Conservation (phyloP, 768 basidiomycete species). For the Rhodotorula babjevae region DNA sequence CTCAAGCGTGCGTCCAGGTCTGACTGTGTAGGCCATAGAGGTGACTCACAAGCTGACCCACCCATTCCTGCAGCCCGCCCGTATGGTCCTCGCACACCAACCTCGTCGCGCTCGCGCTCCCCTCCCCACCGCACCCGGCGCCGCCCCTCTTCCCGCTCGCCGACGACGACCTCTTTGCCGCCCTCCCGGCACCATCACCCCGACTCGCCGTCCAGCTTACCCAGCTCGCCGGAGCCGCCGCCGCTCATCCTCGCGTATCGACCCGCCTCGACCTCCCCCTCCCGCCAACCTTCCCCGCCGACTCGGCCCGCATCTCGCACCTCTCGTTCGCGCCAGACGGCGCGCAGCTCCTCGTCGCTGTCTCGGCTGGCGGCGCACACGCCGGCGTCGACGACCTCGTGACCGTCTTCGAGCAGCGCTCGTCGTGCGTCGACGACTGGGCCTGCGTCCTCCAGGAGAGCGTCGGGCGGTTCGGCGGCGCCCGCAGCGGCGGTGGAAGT, state of each 20-base stretch:
- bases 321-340: slow-evolving; percentile 26
- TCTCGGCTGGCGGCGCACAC: neutral
- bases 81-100: slow-evolving; percentile 19
- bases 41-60: neutral
- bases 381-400: slow-evolving; percentile 7
- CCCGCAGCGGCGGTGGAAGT: neutral
- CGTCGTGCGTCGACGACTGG: slow-evolving; percentile 30
- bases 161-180: neutral
- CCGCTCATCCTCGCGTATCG: slow-evolving; percentile 7
- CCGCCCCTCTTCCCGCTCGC: neutral
- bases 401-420: slow-evolving; percentile 27
- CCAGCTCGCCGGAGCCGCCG: slow-evolving; percentile 5
- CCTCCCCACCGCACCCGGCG: neutral
- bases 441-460: slow-evolving; percentile 16
- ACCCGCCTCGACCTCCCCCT: slow-evolving; percentile 15
- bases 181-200: neutral
- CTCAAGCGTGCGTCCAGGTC: neutral
- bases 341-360: slow-evolving; percentile 15
- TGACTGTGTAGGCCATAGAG: too few species aligned
- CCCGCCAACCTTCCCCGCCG: neutral
- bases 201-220: slow-evolving; percentile 13
- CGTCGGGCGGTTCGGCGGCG: slow-evolving; percentile 12
- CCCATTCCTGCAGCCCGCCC: neutral
- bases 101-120: slow-evolving; percentile 18
- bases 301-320: slow-evolving; percentile 6